Conservation (phyloP, 2,329 filamentous ascomycete genomes). For the Alternaria consortialis region DNA sequence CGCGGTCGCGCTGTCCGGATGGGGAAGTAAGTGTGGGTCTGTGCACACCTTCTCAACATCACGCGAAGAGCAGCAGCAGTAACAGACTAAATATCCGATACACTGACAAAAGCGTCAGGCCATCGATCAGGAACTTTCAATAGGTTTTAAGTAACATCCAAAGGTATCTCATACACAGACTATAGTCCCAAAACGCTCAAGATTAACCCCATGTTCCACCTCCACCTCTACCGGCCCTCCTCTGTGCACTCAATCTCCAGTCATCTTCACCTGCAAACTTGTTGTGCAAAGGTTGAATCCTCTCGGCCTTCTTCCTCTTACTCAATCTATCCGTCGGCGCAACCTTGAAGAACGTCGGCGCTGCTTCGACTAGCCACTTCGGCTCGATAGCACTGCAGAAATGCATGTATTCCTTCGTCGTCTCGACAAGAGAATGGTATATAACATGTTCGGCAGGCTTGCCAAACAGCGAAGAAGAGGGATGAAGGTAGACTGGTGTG, state of each 20-base stretch:
- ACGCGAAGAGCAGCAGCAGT: not conserved
- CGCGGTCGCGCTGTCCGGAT: conserved; percentile 33
- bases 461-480: conserved; percentile 88
- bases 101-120: not conserved
- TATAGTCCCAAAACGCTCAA: not conserved
- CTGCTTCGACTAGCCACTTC: conserved; percentile 91
- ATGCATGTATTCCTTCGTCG: conserved; percentile 98
- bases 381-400: conserved; percentile 92
- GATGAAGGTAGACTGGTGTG: conserved; percentile 94
- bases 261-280: conserved; percentile 92
- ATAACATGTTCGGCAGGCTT: conserved; percentile 97
- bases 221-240: conserved; percentile 81
- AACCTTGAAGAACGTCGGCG: conserved; percentile 99
- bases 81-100: not conserved
- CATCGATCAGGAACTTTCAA: not conserved
- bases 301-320: conserved; percentile 91
- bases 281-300: conserved; percentile 95
- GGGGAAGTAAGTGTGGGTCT: conserved; percentile 25
- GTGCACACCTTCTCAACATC: conserved; percentile 8
- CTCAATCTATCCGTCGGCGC: conserved; percentile 85
- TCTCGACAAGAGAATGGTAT: conserved; percentile 89
- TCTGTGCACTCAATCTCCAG: conserved; percentile 91
- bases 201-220: conserved; percentile 90
- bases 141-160: not conserved
- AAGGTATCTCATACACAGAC: conserved; percentile 6